Percentiles rank a stretch among this genome's conserved stretches.
phyloP scores from a whole-genome alignment of 2,329 filamentous ascomycete genomes.

The Aspergillus sp. region DNA sequence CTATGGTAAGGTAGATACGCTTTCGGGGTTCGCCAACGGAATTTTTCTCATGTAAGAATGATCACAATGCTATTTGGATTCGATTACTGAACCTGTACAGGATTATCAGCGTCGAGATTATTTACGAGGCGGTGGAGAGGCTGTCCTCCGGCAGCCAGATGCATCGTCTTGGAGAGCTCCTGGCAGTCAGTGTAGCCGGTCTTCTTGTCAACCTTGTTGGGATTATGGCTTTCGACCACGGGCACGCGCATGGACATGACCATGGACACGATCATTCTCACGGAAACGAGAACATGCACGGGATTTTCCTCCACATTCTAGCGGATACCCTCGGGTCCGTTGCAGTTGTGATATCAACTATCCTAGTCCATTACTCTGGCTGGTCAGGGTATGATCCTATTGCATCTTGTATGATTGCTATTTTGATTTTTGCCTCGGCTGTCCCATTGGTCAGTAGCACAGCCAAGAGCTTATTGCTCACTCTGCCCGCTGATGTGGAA shows the following conservation, averaged over 20 bases:
- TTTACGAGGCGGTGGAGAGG: slow-evolving; percentile 88
- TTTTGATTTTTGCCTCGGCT: slow-evolving; percentile 89
- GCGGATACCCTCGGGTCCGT: slow-evolving; percentile 93
- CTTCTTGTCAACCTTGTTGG: slow-evolving; percentile 89
- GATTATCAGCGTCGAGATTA: slow-evolving; percentile 92
- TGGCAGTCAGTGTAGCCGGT: slow-evolving; percentile 83
- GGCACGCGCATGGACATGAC: slow-evolving; percentile 51
- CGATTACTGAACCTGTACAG: slow-evolving; percentile 44
- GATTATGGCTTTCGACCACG: slow-evolving; percentile 78
- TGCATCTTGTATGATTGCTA: slow-evolving; percentile 88
- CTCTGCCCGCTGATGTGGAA: slow-evolving; percentile 80
- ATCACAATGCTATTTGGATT: background rate
- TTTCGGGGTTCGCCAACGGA: slow-evolving; percentile 95
- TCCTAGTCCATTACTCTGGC: slow-evolving; percentile 80
- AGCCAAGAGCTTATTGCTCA: slow-evolving; percentile 78
- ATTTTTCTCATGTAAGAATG: slow-evolving; percentile 78
- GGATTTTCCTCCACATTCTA: slow-evolving; percentile 92
- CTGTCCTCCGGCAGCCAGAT: slow-evolving; percentile 81
- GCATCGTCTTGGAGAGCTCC: slow-evolving; percentile 78
- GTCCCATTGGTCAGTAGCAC: slow-evolving; percentile 83
- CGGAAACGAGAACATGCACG: slow-evolving; percentile 96
- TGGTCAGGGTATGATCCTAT: slow-evolving; percentile 95
- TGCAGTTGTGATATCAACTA: slow-evolving; percentile 88
- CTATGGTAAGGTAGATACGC: slow-evolving; percentile 92
- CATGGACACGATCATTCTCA: slow-evolving; percentile 57